These are phyloP conservation scores for Globisporangium takayamanum DNA, from an alignment of 352 stramenopile species.

Conservation along the genomic window DNA sequence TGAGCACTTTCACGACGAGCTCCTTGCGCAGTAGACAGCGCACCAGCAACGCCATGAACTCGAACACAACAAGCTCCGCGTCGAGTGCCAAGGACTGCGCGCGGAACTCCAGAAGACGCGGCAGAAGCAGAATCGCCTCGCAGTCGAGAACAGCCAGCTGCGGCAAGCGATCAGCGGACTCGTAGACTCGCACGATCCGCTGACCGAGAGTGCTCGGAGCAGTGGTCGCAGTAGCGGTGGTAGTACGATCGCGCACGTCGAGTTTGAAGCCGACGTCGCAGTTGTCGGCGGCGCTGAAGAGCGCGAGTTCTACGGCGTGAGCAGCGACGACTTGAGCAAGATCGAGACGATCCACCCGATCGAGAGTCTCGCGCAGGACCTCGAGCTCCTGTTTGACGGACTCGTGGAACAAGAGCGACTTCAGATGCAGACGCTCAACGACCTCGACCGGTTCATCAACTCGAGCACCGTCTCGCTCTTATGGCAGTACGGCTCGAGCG, in stretches of 20 bases:
- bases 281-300: conserved; percentile 33
- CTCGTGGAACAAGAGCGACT: conserved; percentile 32
- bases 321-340: conserved; percentile 24
- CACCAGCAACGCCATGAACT: conserved; percentile 27
- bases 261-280: conserved; percentile 28
- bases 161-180: conserved; percentile 33
- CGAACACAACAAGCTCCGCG: conserved; percentile 28
- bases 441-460: conserved; percentile 67
- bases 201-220: not conserved
- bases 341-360: conserved; percentile 40
- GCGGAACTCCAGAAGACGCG: conserved; percentile 49
- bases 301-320: conserved; percentile 39
- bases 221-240: conserved; percentile 12
- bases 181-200: conserved; percentile 19
- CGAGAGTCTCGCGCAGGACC: conserved; percentile 47
- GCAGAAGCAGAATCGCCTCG: conserved; percentile 39
- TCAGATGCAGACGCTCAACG: conserved; percentile 37
- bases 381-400: conserved; percentile 49
- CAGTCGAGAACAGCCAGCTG: conserved; percentile 46
- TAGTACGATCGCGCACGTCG: conserved; percentile 7
- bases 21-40: conserved; percentile 20
- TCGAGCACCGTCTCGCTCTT: conserved; percentile 55
- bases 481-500: conserved; percentile 55
- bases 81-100: conserved; percentile 31
- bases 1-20: conserved; percentile 27